Base-by-base conservation (phyloP, 805 yeast species). In the Starmera amethionina region DNA sequence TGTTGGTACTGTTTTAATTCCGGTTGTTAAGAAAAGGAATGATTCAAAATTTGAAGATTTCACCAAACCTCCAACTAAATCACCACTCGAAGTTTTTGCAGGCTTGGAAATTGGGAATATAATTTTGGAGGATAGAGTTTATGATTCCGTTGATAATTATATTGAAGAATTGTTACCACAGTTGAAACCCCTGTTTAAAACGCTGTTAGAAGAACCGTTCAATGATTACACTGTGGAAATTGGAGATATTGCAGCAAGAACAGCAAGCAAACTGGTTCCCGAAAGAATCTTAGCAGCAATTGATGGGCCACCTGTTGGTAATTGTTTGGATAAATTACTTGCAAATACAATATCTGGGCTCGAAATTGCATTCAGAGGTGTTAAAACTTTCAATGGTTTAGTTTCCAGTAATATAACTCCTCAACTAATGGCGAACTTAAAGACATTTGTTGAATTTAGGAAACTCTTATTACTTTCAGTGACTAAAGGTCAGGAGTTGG, bases 1-100 rank as follows among this genome's bases (percentile, higher is more conserved):
- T 0, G 66, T 90, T 35, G 83, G 82, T 54, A 90, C 90, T 54
- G 70, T 82, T 43, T 87, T 90, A 55, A 63, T 90, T 34, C 98
- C 97, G 0, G 65, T 83, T 1, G 55, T 81, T 30, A 81, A 85
- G 76, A 52, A 67, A 3, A 49, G 63, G 4, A 81, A 81, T 51
- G 62, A 57, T 35, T 50, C 64, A 37, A 44, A 35, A 4, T 32
- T 51, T 3, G 14, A 40, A 1, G 42, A 45, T 4, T 51, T 46
- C 34, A 25, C 47, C 2, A 15, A 33, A 5, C n/a, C 40, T 9
- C 30, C 34, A 3, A 39, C 40, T 10, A 28, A 44, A 1, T 55
- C 58, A 22, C 27, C 5, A 58, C 48, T 37, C 32, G 40, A 44
- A 2, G 46, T 44, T 2, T 43, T 54, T 31, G 46, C 45, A 30